Evolutionary conservation across 2,329 filamentous ascomycete species (phyloP), one percentile per base, ranked within the genome.

Genomic region (Tothia fuscella): DNA sequence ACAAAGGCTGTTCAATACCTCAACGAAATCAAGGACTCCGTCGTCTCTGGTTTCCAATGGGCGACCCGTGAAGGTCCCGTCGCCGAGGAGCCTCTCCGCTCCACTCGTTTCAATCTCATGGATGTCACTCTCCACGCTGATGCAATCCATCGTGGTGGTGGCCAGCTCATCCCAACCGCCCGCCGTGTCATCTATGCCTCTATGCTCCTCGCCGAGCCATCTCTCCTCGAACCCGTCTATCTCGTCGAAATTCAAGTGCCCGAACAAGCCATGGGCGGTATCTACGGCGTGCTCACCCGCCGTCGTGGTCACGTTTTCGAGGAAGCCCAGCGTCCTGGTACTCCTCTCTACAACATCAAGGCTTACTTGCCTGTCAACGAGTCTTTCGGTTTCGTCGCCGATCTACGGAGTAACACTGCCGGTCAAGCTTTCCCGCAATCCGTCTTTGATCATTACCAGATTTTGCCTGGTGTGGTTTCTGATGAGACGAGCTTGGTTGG

Each of bases 1-100:
- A 95, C 89, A 77, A 98, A 96, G 85, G 91, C 91, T 57, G 91
- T 98, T 54, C 91, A 98, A 76, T 98, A 96, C 81, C 78, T 98
- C 62, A 91, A 86, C 75, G 91, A 98, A 84, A 98, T 98, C 80
- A 98, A 98, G 84, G 91, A 98, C 65, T 96, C 89, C 48, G 82
- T 96, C 56, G 88, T 96, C 62, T 96, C 91, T 56, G 91, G 91
- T 80, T 98, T 98, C 87, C 91, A 98, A 72, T 98, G 91, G 91
- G 91, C 91, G 54, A 86, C 85, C 57, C 82, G 89, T 64, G 91
- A 98, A 78, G 91, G 91, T 74, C 91, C 91, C 59, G 71, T 98
- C 63, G 88, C 83, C 56, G 91, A 98, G 72, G 91, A 98, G 80
- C 91, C 91, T 58, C 89, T 98, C 87, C 85, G 91, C 65, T 81